Evolutionary conservation across 345 rosid genomes (phyloP).

Genomic region (Salix arbutifolia): DNA sequence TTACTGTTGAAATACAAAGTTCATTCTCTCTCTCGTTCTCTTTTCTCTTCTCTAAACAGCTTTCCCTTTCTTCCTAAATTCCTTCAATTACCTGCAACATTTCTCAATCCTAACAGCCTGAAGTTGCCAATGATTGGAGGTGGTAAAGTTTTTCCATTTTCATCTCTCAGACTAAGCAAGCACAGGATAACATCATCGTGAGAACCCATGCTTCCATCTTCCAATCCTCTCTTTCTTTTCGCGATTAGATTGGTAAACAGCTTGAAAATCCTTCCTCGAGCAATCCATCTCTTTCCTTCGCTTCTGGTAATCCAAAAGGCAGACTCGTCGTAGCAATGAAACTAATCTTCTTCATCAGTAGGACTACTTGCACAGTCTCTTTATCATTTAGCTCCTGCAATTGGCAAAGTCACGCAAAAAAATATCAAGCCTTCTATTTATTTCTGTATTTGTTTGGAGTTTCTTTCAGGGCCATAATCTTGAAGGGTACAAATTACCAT

Average conservation of each 20-base stretch:
- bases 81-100: no score
- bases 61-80: no score
- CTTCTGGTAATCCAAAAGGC: slow-evolving; percentile 23
- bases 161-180: slow-evolving; percentile 16
- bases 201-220: slow-evolving; percentile 7
- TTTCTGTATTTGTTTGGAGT: no score
- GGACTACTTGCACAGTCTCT: slow-evolving; percentile 9
- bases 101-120: not conserved
- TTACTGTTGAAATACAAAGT: no score
- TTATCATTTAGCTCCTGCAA: slow-evolving; percentile 9
- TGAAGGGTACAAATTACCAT: no score
- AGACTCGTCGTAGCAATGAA: slow-evolving; percentile 14
- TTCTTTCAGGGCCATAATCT: no score
- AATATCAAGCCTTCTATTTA: no score
- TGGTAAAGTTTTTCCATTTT: slow-evolving; percentile 16
- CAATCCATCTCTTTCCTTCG: slow-evolving; percentile 10
- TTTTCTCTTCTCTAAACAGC: no score
- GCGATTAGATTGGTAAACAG: slow-evolving; percentile 4
- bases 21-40: no score
- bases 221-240: slow-evolving; percentile 2
- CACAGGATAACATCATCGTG: slow-evolving; percentile 9
- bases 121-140: slow-evolving; percentile 23
- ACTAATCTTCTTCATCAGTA: slow-evolving; percentile 27
- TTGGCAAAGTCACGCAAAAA: no score
- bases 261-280: slow-evolving; percentile 9